Conservation (phyloP, 2,329 filamentous ascomycete species). For the Sporothrix pseudoabietina region DNA sequence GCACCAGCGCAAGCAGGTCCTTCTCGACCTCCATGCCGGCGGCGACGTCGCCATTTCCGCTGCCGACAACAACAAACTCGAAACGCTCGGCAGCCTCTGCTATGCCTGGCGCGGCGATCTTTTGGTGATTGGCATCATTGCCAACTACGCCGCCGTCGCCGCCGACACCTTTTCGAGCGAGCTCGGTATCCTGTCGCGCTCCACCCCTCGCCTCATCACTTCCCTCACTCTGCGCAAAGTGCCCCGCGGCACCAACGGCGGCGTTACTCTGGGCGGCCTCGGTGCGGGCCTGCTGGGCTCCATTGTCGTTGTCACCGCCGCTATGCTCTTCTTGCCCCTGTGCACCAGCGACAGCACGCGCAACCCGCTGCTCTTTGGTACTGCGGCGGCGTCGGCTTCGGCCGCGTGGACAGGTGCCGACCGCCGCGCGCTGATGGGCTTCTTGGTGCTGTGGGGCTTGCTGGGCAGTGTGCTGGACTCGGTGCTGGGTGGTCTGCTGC, state of each 20-base stretch:
- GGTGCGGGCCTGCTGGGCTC: constrained; percentile 73
- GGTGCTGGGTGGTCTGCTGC: constrained; percentile 78
- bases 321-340: constrained; percentile 69
- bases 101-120: constrained; percentile 65
- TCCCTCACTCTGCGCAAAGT: constrained; percentile 75
- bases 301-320: constrained; percentile 66
- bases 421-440: constrained; percentile 53
- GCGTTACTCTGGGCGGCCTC: constrained; percentile 76
- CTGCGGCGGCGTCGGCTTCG: constrained; percentile 42
- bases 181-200: constrained; percentile 82
- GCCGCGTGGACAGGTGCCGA: constrained; percentile 51
- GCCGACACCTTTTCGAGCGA: constrained; percentile 96
- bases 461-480: constrained; percentile 86
- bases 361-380: constrained; percentile 40
- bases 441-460: constrained; percentile 71
- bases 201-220: constrained; percentile 80
- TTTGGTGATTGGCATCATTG: constrained; percentile 66
- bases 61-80: constrained; percentile 26
- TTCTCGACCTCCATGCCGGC: constrained; percentile 41
- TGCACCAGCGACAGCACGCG: constrained; percentile 50
- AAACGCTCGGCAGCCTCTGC: constrained; percentile 53
- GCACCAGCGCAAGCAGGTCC: constrained; percentile 48
- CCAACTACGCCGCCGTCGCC: constrained; percentile 87
- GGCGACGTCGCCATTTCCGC: constrained; percentile 29
- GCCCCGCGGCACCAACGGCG: constrained; percentile 90